These are phyloP conservation scores for Ambrosia hybrid DNA, from an alignment of 140 eudicot genomes.

Conservation along the genomic window DNA sequence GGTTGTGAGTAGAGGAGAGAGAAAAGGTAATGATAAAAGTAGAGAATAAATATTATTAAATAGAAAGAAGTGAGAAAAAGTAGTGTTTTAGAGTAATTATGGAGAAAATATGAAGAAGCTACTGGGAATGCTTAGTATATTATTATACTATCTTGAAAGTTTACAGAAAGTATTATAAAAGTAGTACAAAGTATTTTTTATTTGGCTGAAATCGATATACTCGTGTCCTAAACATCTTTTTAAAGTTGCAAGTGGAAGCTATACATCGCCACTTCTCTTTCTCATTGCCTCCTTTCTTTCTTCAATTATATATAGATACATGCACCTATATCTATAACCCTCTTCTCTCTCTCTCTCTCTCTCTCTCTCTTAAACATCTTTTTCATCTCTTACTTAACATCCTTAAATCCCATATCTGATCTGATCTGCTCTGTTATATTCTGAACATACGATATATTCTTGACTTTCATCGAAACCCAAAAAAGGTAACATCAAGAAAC, in stretches of 20 bases:
- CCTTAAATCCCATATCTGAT: conserved; percentile 13
- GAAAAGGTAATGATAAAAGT: too few relatives aligned
- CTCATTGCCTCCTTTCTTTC: conserved; percentile 29
- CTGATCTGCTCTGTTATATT: conserved; percentile 24
- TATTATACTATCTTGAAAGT: too few relatives aligned
- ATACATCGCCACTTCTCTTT: conserved; percentile 24
- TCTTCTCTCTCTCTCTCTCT: conserved; percentile 2
- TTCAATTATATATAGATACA: conserved; percentile 19
- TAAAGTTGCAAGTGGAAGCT: conserved; percentile 20
- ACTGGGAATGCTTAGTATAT: too few relatives aligned
- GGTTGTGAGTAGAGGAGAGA: too few relatives aligned
- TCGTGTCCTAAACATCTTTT: conserved; percentile 36
- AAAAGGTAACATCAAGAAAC: conserved; percentile 37
- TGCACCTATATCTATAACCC: conserved; percentile 23
- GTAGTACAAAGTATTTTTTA: neutral
- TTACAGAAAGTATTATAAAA: too few relatives aligned
- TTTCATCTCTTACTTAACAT: neutral
- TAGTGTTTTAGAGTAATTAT: too few relatives aligned
- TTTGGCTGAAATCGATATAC: conserved; percentile 30
- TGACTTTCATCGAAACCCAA: conserved; percentile 30
- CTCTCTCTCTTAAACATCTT: conserved; percentile 18
- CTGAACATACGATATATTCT: conserved; percentile 32
- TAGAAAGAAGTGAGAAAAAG: too few relatives aligned
- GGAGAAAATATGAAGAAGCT: too few relatives aligned
- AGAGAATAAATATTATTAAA: too few relatives aligned